These are phyloP conservation scores for Biscutella auriculata DNA, from an alignment of 441 rosid species.

Conservation along the genomic window DNA sequence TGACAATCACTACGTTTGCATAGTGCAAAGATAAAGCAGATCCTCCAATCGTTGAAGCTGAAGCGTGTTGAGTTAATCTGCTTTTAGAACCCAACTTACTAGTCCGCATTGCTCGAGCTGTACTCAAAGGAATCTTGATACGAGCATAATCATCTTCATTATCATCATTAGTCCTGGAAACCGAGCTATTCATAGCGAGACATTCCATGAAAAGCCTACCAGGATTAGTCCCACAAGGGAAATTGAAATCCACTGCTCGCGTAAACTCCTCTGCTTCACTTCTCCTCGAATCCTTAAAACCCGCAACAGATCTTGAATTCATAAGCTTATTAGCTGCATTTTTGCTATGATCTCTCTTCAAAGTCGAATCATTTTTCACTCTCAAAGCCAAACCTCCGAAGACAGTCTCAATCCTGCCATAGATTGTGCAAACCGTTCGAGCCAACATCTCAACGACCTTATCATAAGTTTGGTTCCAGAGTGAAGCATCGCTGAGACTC, in stretches of 20 bases:
- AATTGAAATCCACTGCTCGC: conserved; percentile 46
- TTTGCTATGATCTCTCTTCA: conserved; percentile 45
- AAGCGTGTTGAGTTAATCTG: conserved; percentile 38
- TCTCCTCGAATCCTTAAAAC: conserved; percentile 29
- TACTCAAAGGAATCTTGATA: conserved; percentile 28
- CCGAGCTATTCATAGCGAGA: conserved; percentile 63
- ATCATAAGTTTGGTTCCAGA: conserved; percentile 84
- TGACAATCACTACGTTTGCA: conserved; percentile 71
- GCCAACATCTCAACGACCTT: conserved; percentile 86
- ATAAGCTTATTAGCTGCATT: conserved; percentile 22
- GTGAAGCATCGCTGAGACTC: conserved; percentile 71
- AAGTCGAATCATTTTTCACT: conserved; percentile 24
- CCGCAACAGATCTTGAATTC: conserved; percentile 30
- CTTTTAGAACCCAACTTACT: conserved; percentile 38
- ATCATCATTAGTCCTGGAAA: conserved; percentile 34
- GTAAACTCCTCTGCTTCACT: conserved; percentile 30
- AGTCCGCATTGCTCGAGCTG: conserved; percentile 25
- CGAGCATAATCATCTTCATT: conserved; percentile 26
- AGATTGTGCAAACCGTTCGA: conserved; percentile 76
- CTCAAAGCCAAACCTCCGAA: conserved; percentile 53
- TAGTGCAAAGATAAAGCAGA: conserved; percentile 83
- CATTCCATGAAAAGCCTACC: conserved; percentile 84
- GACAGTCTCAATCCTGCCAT: conserved; percentile 52
- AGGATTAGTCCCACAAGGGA: conserved; percentile 68
- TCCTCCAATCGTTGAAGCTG: conserved; percentile 70